These are phyloP conservation scores for Aspergillus nanangensis DNA, from an alignment of 495 filamentous ascomycete genomes.

Conservation along the genomic window DNA sequence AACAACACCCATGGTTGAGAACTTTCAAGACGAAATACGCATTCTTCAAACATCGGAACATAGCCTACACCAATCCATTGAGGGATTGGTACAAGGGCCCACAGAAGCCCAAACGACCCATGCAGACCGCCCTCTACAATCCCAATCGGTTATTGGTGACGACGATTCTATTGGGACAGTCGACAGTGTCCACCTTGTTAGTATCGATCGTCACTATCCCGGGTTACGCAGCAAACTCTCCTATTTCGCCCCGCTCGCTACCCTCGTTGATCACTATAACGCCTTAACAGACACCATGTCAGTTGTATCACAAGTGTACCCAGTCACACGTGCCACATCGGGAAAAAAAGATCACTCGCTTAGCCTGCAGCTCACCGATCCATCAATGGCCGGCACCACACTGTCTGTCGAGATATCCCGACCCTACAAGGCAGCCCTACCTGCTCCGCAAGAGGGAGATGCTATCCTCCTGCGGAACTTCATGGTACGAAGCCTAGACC, in stretches of 20 bases:
- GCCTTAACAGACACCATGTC: slow-evolving; percentile 61
- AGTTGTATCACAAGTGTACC: slow-evolving; percentile 54
- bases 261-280: slow-evolving; percentile 52
- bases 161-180: slow-evolving; percentile 2
- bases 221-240: slow-evolving; percentile 59
- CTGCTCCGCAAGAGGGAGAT: slow-evolving; percentile 64
- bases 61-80: neutral
- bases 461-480: slow-evolving; percentile 74
- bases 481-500: slow-evolving; percentile 51
- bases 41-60: neutral
- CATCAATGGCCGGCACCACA: slow-evolving; percentile 41
- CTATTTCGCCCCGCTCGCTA: slow-evolving; percentile 65
- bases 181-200: slow-evolving; percentile 9
- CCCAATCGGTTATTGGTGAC: slow-evolving; percentile 12
- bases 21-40: neutral
- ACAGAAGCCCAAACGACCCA: neutral
- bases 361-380: slow-evolving; percentile 67
- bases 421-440: slow-evolving; percentile 67
- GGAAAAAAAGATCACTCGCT: slow-evolving; percentile 68
- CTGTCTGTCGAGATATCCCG: slow-evolving; percentile 65
- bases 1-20: neutral
- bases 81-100: neutral
- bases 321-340: slow-evolving; percentile 54
- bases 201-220: slow-evolving; percentile 29
- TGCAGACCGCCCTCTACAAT: slow-evolving; percentile 12